These are phyloP conservation scores for Penicillium fuscoglaucum DNA, from an alignment of 2,329 filamentous ascomycete genomes.

Conservation along the genomic window DNA sequence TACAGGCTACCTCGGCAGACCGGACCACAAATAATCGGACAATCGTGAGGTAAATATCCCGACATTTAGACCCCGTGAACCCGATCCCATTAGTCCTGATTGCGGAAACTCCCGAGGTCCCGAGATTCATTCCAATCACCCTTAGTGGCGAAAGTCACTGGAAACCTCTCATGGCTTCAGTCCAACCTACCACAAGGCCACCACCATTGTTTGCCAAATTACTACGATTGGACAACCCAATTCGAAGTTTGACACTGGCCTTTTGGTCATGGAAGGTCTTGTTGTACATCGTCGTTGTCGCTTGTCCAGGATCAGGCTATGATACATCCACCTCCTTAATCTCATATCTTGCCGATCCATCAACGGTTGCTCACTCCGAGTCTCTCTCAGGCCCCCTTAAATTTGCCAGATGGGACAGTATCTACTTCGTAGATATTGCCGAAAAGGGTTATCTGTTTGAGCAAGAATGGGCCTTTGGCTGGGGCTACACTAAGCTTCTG, in stretches of 20 bases:
- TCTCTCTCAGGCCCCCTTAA: conserved; percentile 39
- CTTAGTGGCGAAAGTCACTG: neutral
- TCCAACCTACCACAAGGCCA: conserved; percentile 13
- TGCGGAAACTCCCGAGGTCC: neutral
- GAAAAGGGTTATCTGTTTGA: conserved; percentile 59
- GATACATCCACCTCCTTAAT: conserved; percentile 62
- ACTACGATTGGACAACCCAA: conserved; percentile 31
- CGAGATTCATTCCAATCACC: neutral
- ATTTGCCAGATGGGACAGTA: conserved; percentile 61
- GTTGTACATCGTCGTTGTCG: conserved; percentile 50
- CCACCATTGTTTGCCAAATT: conserved; percentile 18
- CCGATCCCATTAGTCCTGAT: neutral
- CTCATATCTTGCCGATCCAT: conserved; percentile 22
- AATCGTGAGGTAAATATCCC: neutral
- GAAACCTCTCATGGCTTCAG: conserved; percentile 13
- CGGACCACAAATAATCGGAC: neutral
- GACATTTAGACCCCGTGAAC: neutral
- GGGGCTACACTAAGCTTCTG: conserved; percentile 52
- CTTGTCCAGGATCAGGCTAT: conserved; percentile 60
- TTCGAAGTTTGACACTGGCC: conserved; percentile 37
- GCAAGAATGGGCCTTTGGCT: conserved; percentile 68
- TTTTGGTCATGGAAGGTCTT: conserved; percentile 60
- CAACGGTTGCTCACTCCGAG: conserved; percentile 5
- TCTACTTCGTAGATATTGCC: conserved; percentile 60
- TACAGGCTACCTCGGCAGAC: neutral